These are phyloP conservation scores for Lentinula novae-zelandiae DNA, from an alignment of 1,284 basidiomycete species.

Conservation along the genomic window DNA sequence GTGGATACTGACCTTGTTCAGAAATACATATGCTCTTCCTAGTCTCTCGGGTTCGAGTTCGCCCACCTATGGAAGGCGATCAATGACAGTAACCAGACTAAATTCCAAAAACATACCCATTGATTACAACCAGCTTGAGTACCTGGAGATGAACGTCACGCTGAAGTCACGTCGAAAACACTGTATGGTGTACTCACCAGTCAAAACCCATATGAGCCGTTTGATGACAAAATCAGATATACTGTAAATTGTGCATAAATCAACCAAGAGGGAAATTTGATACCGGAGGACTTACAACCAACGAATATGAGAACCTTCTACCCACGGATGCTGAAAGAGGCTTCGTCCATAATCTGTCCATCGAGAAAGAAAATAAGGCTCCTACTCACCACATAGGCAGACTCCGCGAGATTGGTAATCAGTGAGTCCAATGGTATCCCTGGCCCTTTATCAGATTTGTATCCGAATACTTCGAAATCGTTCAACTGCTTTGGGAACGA, in stretches of 20 bases:
- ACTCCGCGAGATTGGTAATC: constrained; percentile 55
- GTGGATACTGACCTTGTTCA: constrained; percentile 37
- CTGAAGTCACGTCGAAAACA: neutral
- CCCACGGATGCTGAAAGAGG: constrained; percentile 47
- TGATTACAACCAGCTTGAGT: constrained; percentile 64
- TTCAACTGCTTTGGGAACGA: constrained; percentile 66
- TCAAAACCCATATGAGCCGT: constrained; percentile 57
- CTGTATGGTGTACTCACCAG: constrained; percentile 32
- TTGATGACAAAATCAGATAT: constrained; percentile 65
- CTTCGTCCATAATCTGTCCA: neutral
- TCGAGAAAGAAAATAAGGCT: neutral
- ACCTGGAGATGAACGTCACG: constrained; percentile 21
- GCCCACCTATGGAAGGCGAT: constrained; percentile 36
- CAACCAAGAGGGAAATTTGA: neutral
- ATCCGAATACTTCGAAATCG: constrained; percentile 57
- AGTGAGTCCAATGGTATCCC: constrained; percentile 58
- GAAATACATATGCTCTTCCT: constrained; percentile 53
- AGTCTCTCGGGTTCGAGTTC: constrained; percentile 56
- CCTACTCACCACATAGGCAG: constrained; percentile 44
- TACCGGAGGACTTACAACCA: constrained; percentile 47
- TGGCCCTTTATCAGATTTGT: constrained; percentile 32
- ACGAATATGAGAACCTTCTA: constrained; percentile 50
- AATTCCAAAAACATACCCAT: constrained; percentile 37
- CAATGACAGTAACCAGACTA: neutral
- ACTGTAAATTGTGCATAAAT: constrained; percentile 20